These are phyloP conservation scores for Penicillium psychrosexuale DNA, from an alignment of 2,329 filamentous ascomycete genomes.

Conservation along the genomic window DNA sequence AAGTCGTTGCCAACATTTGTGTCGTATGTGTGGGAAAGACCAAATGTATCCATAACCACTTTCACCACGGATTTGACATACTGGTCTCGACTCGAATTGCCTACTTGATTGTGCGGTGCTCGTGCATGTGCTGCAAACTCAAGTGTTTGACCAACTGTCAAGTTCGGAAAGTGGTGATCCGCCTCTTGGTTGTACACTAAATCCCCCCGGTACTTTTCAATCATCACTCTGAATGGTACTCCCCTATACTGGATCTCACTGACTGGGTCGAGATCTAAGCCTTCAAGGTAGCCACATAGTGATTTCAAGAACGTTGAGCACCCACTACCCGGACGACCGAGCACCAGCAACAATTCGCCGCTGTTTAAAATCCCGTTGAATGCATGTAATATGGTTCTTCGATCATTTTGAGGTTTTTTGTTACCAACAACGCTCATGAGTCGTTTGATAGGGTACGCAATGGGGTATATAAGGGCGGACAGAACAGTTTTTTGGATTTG, in stretches of 20 bases:
- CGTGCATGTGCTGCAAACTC: slow-evolving; percentile 69
- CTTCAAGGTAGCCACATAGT: slow-evolving; percentile 65
- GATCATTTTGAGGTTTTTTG: background rate
- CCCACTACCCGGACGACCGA: slow-evolving; percentile 40
- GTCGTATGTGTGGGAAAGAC: slow-evolving; percentile 44
- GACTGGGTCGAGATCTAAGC: slow-evolving; percentile 31
- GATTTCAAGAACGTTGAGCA: slow-evolving; percentile 84
- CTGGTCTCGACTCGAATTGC: slow-evolving; percentile 25
- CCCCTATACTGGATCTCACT: slow-evolving; percentile 74
- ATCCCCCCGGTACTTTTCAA: slow-evolving; percentile 49
- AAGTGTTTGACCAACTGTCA: slow-evolving; percentile 68
- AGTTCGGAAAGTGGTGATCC: slow-evolving; percentile 57
- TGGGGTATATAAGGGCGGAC: background rate
- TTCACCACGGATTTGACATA: slow-evolving; percentile 39
- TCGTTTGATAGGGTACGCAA: background rate
- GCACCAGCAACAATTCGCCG: slow-evolving; percentile 44
- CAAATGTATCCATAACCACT: slow-evolving; percentile 40
- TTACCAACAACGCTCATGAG: background rate
- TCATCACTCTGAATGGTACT: slow-evolving; percentile 64
- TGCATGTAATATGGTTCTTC: slow-evolving; percentile 45
- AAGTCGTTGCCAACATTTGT: slow-evolving; percentile 51
- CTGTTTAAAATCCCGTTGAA: slow-evolving; percentile 52
- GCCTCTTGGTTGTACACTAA: slow-evolving; percentile 33
- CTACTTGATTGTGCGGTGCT: slow-evolving; percentile 32
- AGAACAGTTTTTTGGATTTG: background rate